Base-by-base conservation (phyloP, 2,329 filamentous ascomycete species). In the Chlorencoelia australis region DNA sequence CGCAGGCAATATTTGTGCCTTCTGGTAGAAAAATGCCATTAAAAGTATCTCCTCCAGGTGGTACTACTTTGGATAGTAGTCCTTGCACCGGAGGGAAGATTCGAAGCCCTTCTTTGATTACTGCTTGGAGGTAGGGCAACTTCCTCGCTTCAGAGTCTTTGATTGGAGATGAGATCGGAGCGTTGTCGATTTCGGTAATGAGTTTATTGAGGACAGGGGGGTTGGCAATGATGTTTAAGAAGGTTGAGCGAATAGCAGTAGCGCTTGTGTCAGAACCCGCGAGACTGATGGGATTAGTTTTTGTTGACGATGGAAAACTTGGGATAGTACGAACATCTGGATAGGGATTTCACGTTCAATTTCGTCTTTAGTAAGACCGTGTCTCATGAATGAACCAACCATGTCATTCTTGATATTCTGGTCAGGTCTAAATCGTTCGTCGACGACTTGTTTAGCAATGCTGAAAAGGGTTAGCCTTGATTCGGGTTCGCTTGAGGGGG, bases 201-300 rank as follows among this genome's bases (percentile, higher is more conserved):
- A 78, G 55, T 3, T 55, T 65, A 4, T 45, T 38, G 39, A 67
- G 62, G 1, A 71, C 62, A 1, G 57, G 58, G 0, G 67, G 66
- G 16, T 62, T 66, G n/a, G 64, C 69, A 15, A 67, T 62, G 37
- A 76, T 51, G 48, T 70, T 63, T 15, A 75, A 61, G 37, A 76
- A 44, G 1, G 65, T 71, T 24, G 65, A 59, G 2, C 73, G 66
- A 7, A 78, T 64, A 1, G 65, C 65, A 0, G 68, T 69, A 1
- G 73, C 69, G 0, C 71, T 73, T 1, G 70, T 75, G 41, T 77
- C 73, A 0, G 69, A 70, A 11, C 43, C 40, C 2, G 36, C 42
- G 13, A 42, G 11, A 33, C 36, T 40, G 19, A n/a, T n/a, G n/a
- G n/a, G n/a, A n/a, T n/a, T n/a, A n/a, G n/a, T n/a, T n/a, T n/a